A percentile compares a stretch with the other conserved stretches of the same genome.
Evolutionary conservation across 208 protist genomes (phyloP).

Genomic region (Acanthamoeba royreba): DNA sequence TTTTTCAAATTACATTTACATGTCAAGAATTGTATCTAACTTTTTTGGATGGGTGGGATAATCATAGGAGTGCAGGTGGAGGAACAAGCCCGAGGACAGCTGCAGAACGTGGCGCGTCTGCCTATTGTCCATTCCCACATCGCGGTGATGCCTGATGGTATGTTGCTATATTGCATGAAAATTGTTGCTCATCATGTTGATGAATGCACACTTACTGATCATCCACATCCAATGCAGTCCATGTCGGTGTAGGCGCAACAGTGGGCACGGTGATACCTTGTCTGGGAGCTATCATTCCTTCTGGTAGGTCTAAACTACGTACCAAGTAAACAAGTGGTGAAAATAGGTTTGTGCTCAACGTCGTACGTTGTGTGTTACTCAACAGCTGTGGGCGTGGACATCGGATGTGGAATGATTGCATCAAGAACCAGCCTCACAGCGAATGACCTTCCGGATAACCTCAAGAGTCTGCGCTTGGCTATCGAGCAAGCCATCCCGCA

Average conservation of each 20-base stretch:
- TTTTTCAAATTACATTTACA: too few relatives aligned
- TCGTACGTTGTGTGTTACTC: neutral
- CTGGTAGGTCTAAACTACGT: neutral
- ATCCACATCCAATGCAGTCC: conserved; percentile 55
- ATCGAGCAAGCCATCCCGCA: conserved; percentile 85
- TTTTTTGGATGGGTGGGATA: too few relatives aligned
- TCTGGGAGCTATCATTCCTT: conserved; percentile 83
- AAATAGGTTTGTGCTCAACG: neutral
- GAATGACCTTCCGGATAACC: conserved; percentile 78
- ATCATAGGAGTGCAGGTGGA: neutral
- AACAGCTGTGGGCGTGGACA: conserved; percentile 86
- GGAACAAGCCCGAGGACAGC: neutral
- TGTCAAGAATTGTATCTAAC: too few relatives aligned
- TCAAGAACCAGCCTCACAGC: conserved; percentile 78
- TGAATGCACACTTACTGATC: neutral
- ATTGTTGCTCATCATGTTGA: neutral
- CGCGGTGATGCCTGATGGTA: conserved; percentile 85
- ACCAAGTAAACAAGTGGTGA: too few relatives aligned
- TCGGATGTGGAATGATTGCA: conserved; percentile 89
- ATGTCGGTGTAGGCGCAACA: conserved; percentile 83
- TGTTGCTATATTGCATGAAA: too few relatives aligned
- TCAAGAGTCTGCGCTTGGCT: conserved; percentile 78
- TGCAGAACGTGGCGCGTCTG: neutral
- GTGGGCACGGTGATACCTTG: conserved; percentile 87
- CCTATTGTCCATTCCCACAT: conserved; percentile 63